These are phyloP conservation scores for Vaccinium macrocarpon DNA, from an alignment of 148 eudicot species.

Conservation along the genomic window DNA sequence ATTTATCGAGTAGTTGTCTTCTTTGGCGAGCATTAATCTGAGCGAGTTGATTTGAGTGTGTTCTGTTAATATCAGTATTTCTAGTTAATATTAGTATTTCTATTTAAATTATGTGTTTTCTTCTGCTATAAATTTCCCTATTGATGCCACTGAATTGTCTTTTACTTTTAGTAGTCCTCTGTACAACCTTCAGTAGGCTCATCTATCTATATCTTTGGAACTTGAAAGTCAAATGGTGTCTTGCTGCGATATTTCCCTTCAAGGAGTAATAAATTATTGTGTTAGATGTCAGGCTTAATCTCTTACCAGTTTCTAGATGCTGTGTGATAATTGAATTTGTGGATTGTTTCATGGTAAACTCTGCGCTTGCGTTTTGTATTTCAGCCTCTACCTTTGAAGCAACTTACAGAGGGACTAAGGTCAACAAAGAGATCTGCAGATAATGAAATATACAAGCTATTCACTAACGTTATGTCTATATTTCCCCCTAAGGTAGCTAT, in stretches of 20 bases:
- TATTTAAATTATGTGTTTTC: neutral
- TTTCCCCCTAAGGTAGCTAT: conserved; percentile 75
- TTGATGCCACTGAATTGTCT: conserved; percentile 1
- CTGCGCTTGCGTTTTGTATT: conserved; percentile 18
- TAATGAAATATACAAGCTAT: conserved; percentile 70
- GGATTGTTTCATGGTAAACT: neutral
- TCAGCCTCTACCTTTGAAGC: conserved; percentile 90
- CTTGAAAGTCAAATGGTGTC: neutral
- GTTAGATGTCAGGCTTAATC: neutral
- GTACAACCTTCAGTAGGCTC: neutral
- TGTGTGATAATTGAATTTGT: neutral
- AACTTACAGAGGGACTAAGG: conserved; percentile 85
- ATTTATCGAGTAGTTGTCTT: neutral
- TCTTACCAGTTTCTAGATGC: conserved; percentile 7
- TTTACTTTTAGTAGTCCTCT: neutral
- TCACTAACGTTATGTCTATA: conserved; percentile 65
- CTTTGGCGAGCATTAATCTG: neutral
- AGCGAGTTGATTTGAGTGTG: neutral
- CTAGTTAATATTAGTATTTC: neutral
- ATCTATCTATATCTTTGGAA: neutral
- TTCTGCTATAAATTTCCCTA: neutral
- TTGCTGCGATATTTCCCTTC: neutral
- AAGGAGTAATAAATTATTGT: neutral
- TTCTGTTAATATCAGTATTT: neutral
- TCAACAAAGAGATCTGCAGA: conserved; percentile 64